Base-by-base conservation (phyloP, 176 grass and related monocot genomes). In the Cenchrus fungigraminus region DNA sequence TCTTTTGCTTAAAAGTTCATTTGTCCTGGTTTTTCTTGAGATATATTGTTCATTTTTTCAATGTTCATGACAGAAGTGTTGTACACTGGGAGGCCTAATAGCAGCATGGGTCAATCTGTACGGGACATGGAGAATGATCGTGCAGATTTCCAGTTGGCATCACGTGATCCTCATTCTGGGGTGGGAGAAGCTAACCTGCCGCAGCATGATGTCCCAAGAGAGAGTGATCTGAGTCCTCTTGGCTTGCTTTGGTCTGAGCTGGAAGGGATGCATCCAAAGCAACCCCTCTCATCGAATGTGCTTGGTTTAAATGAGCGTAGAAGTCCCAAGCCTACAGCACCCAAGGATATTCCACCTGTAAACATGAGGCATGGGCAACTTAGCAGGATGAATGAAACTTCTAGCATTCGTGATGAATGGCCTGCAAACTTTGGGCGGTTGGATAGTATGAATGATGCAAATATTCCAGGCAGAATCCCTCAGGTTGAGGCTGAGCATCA, bases 221-320 rank as follows among this genome's bases (percentile, higher is more conserved):
- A 92, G 82, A 89, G 84, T 81, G 94, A 97, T 70, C 66, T 92
- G 49, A 99, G 91, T 58, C 92, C 92, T 91, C 91, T 99, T 78
- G 94, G 94, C 43, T 92, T 99, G 56, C 88, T 94, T 69, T 99
- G 94, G 97, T 99, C 97, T 84, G 97, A 99, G 71, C 90, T 99
- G 53, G 92, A 99, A 91, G 91, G 88, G 65, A 89, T 88, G 73
- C 91, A 97, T 80, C 84, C 84, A 16, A 99, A 92, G 57, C 91
- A 92, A 73, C 96, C 97, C 61, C 94, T 99, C 47, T 98, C 95
- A 32, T 94, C 97, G 8, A 99, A 87, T 67, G 77, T 94, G 31
- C 82, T 83, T 69, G 84, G 77, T 68, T 29, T 56, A 61, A 86
- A 80, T 55, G 86, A 95, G 50, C 81, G 87, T 4, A 84, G 73